These are phyloP conservation scores for Avena insularis DNA, from an alignment of 176 grass and related monocot genomes.

Conservation along the genomic window DNA sequence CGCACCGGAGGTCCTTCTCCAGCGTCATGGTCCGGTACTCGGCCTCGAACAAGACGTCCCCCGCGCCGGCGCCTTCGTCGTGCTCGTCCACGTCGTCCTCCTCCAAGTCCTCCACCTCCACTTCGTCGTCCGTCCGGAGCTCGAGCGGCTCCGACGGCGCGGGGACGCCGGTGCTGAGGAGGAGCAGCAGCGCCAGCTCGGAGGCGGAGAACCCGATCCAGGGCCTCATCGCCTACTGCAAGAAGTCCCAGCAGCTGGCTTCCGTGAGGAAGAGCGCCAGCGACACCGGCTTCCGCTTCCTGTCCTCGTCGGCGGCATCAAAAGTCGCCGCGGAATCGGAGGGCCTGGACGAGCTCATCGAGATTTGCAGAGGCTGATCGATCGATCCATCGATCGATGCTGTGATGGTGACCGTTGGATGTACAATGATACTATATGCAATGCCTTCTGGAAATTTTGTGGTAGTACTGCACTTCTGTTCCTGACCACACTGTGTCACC, in stretches of 20 bases:
- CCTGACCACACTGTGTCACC: conserved; percentile 35
- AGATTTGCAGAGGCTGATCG: conserved; percentile 48
- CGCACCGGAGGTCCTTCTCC: conserved; percentile 82
- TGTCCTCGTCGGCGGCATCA: conserved; percentile 53
- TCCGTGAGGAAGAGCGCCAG: conserved; percentile 81
- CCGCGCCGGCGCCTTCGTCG: conserved; percentile 26
- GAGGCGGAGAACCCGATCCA: conserved; percentile 93
- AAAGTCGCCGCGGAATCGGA: conserved; percentile 61
- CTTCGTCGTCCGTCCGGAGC: conserved; percentile 60
- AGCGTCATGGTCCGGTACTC: conserved; percentile 60
- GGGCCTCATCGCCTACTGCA: conserved; percentile 90
- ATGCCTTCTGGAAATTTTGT: conserved; percentile 42
- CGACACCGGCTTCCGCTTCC: conserved; percentile 62
- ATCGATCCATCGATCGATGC: background rate
- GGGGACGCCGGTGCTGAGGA: conserved; percentile 50
- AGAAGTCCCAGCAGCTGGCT: conserved; percentile 80
- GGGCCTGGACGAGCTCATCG: conserved; percentile 41
- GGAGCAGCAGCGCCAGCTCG: conserved; percentile 84
- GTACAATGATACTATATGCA: conserved; percentile 39
- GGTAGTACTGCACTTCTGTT: background rate
- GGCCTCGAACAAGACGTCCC: conserved; percentile 52
- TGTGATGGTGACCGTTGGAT: conserved; percentile 9
- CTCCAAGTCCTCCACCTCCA: conserved; percentile 27
- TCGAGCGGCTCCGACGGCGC: conserved; percentile 51
- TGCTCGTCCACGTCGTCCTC: conserved; percentile 41